phyloP scores from a whole-genome alignment of 352 stramenopile genomes.

The Blastocystis hominis region DNA sequence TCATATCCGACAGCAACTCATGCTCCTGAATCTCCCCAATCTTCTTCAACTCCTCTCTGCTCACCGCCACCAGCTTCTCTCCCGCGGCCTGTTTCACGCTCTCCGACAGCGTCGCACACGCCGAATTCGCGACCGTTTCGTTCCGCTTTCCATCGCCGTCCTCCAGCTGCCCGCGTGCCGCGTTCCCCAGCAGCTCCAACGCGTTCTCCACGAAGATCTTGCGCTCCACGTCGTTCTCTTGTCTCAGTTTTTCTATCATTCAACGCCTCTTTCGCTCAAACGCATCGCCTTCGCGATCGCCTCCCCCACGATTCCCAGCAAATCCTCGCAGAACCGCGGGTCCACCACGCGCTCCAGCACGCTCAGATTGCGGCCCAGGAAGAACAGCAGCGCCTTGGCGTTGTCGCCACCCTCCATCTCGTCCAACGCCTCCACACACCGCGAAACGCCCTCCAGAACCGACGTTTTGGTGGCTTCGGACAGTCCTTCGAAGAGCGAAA shows the following conservation, averaged over 20 bases:
- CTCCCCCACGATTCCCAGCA: background rate
- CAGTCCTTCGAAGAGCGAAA: background rate
- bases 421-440: background rate
- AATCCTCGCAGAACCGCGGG: no score
- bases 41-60: background rate
- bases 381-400: background rate
- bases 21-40: background rate
- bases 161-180: background rate
- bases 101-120: background rate
- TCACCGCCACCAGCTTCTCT: background rate
- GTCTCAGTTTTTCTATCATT: background rate
- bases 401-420: background rate
- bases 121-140: background rate
- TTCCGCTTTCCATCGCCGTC: slow-evolving; percentile 18
- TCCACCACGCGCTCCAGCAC: background rate
- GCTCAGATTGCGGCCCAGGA: background rate
- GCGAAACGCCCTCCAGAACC: background rate
- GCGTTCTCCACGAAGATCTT: slow-evolving; percentile 17
- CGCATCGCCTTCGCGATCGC: background rate
- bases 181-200: background rate
- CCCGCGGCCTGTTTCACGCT: background rate
- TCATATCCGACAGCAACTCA: background rate
- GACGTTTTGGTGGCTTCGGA: no score
- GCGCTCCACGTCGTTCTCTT: slow-evolving; percentile 18
- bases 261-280: background rate